Conservation (phyloP, 176 grass and related monocot genomes). For the bread wheat (Triticum aestivum) region IWGSC_CS_RefSeq_v2.1 NC_057804.1:97786415-97786914, state of each 20-base stretch:
- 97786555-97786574: slow-evolving; percentile 1
- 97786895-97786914: background rate
- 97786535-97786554: slow-evolving; percentile 31
- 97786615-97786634: background rate
- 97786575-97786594: background rate
- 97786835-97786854: background rate
- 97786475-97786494: background rate
- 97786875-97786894: background rate
- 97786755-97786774: background rate
- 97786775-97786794: background rate
- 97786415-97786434: background rate
- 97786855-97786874: slow-evolving; percentile 2
- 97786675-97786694: slow-evolving; percentile 13
- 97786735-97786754: background rate
- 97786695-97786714: background rate
- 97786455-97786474: background rate
- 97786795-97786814: background rate
- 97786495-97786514: slow-evolving; percentile 15
- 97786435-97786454: background rate
- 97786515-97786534: slow-evolving; percentile 20
- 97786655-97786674: background rate
- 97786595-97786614: slow-evolving; percentile 30
- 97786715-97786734: background rate
- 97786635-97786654: background rate
- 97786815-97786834: background rate